Evolutionary conservation across 208 protist species (phyloP).

Genomic region (Leishmania lainsoni): DNA sequence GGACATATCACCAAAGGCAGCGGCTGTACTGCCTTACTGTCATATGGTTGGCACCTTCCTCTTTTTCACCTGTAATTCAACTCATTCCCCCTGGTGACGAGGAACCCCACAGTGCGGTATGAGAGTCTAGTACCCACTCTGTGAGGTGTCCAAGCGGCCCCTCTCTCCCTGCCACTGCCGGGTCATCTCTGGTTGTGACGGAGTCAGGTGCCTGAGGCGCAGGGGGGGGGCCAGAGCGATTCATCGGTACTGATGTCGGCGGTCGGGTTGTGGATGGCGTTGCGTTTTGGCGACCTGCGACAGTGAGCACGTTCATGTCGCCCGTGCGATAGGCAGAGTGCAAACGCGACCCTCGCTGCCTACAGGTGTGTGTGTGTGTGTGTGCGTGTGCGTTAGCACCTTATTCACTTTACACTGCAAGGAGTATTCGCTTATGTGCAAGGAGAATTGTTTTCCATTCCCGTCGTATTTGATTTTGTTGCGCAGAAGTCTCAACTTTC

Average conservation of each 20-base stretch:
- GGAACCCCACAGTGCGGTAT: not conserved
- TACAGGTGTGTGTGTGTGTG: not conserved
- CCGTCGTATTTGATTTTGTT: not conserved
- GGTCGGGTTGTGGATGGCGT: not conserved
- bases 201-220: not conserved
- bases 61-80: not conserved
- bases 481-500: not conserved
- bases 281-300: not conserved
- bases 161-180: not conserved
- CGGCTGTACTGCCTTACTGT: not conserved
- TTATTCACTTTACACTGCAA: not conserved
- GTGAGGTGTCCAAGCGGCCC: not conserved
- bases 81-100: not conserved
- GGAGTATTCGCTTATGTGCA: not conserved
- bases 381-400: not conserved
- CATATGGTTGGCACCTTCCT: not conserved
- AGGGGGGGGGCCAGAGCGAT: not conserved
- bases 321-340: not conserved
- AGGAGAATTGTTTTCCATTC: not conserved
- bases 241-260: not conserved
- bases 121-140: not conserved
- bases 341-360: not conserved
- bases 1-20: not conserved
- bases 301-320: not conserved
- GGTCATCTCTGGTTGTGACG: not conserved